These are phyloP conservation scores for Prunus salicina DNA, from an alignment of 306 rosid genomes.

Conservation along the genomic window DNA sequence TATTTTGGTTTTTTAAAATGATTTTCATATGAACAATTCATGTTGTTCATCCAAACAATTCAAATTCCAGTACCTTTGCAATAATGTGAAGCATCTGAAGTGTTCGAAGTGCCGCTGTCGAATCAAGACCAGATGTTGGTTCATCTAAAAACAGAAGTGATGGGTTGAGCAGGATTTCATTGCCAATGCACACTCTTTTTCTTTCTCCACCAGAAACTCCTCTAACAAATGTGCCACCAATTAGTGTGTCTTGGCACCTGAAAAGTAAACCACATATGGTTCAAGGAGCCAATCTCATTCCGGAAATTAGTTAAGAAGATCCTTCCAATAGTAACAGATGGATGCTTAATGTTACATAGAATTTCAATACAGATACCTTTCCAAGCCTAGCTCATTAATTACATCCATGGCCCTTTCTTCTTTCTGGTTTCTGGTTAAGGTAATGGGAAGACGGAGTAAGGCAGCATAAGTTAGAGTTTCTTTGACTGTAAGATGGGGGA, in stretches of 20 bases:
- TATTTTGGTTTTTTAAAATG: too few species aligned
- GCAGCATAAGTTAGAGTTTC: slow-evolving; percentile 57
- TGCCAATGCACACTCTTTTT: slow-evolving; percentile 66
- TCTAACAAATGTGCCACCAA: slow-evolving; percentile 45
- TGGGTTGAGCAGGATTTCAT: slow-evolving; percentile 55
- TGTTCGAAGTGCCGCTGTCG: slow-evolving; percentile 38
- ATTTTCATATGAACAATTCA: slow-evolving; percentile 5
- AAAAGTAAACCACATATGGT: not conserved
- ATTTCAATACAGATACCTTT: not conserved
- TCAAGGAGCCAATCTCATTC: too few species aligned
- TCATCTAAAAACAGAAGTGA: slow-evolving; percentile 64
- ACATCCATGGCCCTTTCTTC: slow-evolving; percentile 45
- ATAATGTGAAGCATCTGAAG: slow-evolving; percentile 17
- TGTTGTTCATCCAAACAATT: slow-evolving; percentile 43
- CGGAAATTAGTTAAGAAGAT: not conserved
- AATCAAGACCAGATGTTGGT: slow-evolving; percentile 72
- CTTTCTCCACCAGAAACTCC: slow-evolving; percentile 63
- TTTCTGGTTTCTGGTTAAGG: slow-evolving; percentile 51
- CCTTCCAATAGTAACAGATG: not conserved
- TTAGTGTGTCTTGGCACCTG: slow-evolving; percentile 46
- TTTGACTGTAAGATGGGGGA: slow-evolving; percentile 43
- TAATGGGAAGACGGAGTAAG: slow-evolving; percentile 48
- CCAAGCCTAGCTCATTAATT: slow-evolving; percentile 51
- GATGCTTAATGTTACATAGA: not conserved
- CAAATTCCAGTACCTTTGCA: slow-evolving; percentile 4